Base-by-base conservation (phyloP, 495 filamentous ascomycete genomes). In the Aspergillus panamensis region DNA sequence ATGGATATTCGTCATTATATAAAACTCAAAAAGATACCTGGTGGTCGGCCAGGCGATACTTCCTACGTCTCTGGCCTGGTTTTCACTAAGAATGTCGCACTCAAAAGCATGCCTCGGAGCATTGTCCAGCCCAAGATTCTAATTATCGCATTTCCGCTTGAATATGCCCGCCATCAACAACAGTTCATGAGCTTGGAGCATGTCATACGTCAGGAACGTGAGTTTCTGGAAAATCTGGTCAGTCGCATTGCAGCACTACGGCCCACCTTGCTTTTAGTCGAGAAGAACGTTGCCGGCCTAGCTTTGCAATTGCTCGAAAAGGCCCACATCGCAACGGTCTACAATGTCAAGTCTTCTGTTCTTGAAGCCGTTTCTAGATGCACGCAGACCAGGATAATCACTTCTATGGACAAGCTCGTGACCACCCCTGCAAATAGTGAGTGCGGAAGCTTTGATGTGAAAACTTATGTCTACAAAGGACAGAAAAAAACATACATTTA, bases 1-100 rank as follows among this genome's bases (percentile, higher is more conserved):
- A 96, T 97, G 74, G 93, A 99, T 69, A 96, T 99, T 59, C 84
- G 94, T n/a, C 93, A 97, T 65, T 99, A 96, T 65, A 87, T 99
- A 44, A 99, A 99, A 71, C 74, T 99, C 19, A 99, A 99, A 66
- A 95, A 95, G 67, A 92, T 97, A 6, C 87, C 92, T 1, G 92
- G 93, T 17, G 94, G 92, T 29, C 83, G 81, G 51, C 94, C 94
- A 40, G 84, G 88, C 16, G 95, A 99, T 72, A 97, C 94, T 3
- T 84, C 85, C 9, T 97, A 97, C 69, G 87, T 99, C 29, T 95
- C 94, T 31, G 95, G 95, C 0, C 85, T 99, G 12, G 92, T 97
- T 9, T 99, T 97, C 72, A 92, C 90, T 30, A 97, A 99, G 63
- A 97, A 99, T 62, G 73, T 99, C 30, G 95, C 94, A 0, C 76